A percentile compares a stretch with the other conserved stretches of the same genome.
Evolutionary conservation across 352 stramenopile species (phyloP).

Genomic region (Blastocystis sp.): DNA sequence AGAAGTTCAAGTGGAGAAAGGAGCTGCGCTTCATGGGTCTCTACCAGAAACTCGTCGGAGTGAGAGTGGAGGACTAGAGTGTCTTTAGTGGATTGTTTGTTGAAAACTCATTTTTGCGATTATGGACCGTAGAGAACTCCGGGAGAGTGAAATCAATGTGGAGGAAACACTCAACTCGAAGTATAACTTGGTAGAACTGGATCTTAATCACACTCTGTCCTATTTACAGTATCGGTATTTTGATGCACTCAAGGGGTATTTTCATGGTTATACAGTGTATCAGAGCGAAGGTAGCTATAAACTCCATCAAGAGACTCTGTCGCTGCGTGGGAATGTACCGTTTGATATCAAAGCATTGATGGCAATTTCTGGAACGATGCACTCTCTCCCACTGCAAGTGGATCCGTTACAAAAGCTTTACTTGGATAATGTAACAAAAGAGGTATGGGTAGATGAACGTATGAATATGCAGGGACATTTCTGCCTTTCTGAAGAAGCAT

Average conservation of each 20-base stretch:
- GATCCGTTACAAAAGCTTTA: neutral
- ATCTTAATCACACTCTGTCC: neutral
- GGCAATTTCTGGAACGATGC: neutral
- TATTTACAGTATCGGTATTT: neutral
- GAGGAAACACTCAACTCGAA: neutral
- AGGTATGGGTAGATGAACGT: too few relatives aligned
- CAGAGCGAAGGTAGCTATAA: neutral
- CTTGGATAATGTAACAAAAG: too few relatives aligned
- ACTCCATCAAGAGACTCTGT: neutral
- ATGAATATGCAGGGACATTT: neutral
- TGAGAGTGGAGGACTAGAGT: conserved; percentile 28
- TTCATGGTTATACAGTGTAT: neutral
- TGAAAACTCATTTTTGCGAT: neutral
- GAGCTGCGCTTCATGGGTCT: conserved; percentile 52
- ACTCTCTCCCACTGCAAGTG: neutral
- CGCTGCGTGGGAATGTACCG: neutral
- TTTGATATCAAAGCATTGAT: neutral
- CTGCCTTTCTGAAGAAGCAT: neutral
- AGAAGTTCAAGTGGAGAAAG: conserved; percentile 60
- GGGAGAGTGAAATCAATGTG: neutral
- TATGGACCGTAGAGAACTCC: neutral
- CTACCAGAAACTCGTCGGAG: conserved; percentile 49
- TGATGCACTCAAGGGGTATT: neutral
- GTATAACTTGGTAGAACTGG: neutral
- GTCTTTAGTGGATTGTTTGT: conserved; percentile 34